phyloP scores from a whole-genome alignment of 192 early-diverging fungal genomes.

The Coemansia sp. region DNA sequence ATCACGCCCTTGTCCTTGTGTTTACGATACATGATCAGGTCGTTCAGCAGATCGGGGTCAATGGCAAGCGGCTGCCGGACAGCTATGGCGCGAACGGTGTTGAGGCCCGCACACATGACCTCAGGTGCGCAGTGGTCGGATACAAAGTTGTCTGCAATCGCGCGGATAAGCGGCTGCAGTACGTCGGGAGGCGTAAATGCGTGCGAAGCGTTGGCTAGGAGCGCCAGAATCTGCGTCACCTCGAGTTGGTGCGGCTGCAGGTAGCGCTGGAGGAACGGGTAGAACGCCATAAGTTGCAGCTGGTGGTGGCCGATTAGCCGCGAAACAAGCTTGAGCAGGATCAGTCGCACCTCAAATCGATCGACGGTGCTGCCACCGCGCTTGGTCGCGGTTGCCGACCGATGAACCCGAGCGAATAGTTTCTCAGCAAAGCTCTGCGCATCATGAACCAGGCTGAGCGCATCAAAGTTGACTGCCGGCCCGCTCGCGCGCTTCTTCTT shows the following conservation, averaged over 20 bases:
- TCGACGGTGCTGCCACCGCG: constrained; percentile 61
- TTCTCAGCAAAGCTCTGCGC: constrained; percentile 97
- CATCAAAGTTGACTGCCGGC: constrained; percentile 87
- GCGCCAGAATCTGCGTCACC: constrained; percentile 88
- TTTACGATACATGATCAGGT: constrained; percentile 86
- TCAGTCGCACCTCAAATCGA: constrained; percentile 85
- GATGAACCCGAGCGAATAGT: constrained; percentile 76
- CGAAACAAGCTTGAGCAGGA: constrained; percentile 91
- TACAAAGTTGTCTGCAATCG: constrained; percentile 95
- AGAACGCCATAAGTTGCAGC: constrained; percentile 84
- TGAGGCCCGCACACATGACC: constrained; percentile 91
- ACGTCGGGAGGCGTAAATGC: constrained; percentile 92
- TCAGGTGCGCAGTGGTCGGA: constrained; percentile 85
- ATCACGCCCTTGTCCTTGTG: constrained; percentile 92
- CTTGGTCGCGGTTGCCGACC: constrained; percentile 48
- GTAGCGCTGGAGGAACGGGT: constrained; percentile 88
- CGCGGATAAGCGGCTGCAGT: constrained; percentile 79
- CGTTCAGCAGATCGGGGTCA: constrained; percentile 74
- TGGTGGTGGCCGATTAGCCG: constrained; percentile 95
- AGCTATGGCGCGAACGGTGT: constrained; percentile 85
- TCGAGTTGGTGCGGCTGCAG: constrained; percentile 94
- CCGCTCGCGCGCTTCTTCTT: constrained; percentile 64
- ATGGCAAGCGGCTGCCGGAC: constrained; percentile 89
- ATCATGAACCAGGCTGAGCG: constrained; percentile 91
- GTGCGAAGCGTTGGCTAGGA: constrained; percentile 87